These are phyloP conservation scores for Pseudogymnoascus sp. DNA, from an alignment of 2,329 filamentous ascomycete genomes.

Conservation along the genomic window DNA sequence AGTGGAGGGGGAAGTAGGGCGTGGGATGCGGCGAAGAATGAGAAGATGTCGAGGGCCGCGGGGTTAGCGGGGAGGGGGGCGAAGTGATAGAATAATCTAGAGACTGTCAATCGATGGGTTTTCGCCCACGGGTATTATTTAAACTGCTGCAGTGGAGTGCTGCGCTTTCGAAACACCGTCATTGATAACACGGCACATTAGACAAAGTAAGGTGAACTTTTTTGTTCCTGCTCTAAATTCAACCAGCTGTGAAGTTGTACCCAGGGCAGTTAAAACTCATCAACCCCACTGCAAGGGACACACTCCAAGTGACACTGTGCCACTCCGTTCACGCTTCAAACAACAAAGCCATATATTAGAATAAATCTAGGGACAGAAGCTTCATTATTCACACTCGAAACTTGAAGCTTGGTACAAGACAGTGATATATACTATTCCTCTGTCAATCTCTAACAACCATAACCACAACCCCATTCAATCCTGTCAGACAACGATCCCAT, in stretches of 20 bases:
- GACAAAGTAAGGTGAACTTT: neutral
- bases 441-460: neutral
- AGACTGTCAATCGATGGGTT: neutral
- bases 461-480: neutral
- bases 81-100: constrained; percentile 29
- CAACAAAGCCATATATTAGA: neutral
- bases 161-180: neutral
- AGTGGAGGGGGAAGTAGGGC: constrained; percentile 40
- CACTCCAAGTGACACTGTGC: neutral
- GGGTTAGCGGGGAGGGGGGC: constrained; percentile 50
- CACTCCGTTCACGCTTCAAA: neutral
- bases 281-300: neutral
- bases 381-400: neutral
- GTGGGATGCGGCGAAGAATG: constrained; percentile 52
- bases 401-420: neutral
- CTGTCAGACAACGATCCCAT: neutral
- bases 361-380: neutral
- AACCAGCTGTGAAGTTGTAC: neutral
- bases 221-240: neutral
- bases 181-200: neutral
- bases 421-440: neutral
- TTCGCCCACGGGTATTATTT: neutral
- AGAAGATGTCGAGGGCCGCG: constrained; percentile 45
- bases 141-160: neutral
- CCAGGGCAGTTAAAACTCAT: neutral